A percentile compares a stretch with the other conserved stretches of the same genome.
Conservation (phyloP, 2,329 filamentous ascomycete genomes). For the Calonectria pteridis region DNA sequence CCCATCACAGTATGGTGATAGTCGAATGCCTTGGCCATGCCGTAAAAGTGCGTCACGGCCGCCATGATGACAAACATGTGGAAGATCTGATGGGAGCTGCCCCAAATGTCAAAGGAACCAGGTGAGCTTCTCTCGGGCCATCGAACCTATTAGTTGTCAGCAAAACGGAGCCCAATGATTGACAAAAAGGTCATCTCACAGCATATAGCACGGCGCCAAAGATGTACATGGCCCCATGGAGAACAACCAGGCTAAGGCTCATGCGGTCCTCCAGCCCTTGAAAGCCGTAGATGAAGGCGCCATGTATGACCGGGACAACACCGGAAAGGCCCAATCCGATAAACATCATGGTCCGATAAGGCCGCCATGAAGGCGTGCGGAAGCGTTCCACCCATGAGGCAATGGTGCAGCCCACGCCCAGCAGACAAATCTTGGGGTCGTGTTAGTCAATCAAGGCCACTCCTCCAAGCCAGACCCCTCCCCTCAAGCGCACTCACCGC, state of each 20-base stretch:
- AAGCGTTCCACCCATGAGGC: conserved; percentile 87
- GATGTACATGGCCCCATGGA: conserved; percentile 88
- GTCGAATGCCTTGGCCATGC: conserved; percentile 87
- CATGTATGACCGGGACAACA: conserved; percentile 85
- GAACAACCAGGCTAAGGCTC: conserved; percentile 82
- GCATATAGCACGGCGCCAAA: conserved; percentile 89
- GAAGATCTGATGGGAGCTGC: conserved; percentile 96
- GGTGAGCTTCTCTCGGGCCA: conserved; percentile 86
- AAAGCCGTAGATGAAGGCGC: conserved; percentile 75
- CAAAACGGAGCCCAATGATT: background rate
- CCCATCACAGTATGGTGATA: conserved; percentile 77
- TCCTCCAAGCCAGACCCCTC: background rate
- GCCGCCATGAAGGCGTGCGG: conserved; percentile 84
- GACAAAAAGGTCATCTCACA: conserved; percentile 59
- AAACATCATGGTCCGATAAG: conserved; percentile 91
- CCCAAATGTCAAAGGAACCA: conserved; percentile 88
- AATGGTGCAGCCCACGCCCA: conserved; percentile 81
- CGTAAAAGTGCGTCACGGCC: conserved; percentile 83
- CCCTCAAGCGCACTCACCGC: conserved; percentile 67
- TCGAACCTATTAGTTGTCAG: conserved; percentile 65
- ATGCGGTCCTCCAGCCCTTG: conserved; percentile 77
- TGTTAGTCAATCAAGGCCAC: background rate
- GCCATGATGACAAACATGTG: conserved; percentile 90
- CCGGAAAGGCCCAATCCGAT: conserved; percentile 87
- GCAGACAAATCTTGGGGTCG: conserved; percentile 74